A percentile compares a stretch with the other conserved stretches of the same genome.
Evolutionary conservation across 108 stramenopile genomes (phyloP).

Genomic region (Cyclotella choctawhatcheeana): DNA sequence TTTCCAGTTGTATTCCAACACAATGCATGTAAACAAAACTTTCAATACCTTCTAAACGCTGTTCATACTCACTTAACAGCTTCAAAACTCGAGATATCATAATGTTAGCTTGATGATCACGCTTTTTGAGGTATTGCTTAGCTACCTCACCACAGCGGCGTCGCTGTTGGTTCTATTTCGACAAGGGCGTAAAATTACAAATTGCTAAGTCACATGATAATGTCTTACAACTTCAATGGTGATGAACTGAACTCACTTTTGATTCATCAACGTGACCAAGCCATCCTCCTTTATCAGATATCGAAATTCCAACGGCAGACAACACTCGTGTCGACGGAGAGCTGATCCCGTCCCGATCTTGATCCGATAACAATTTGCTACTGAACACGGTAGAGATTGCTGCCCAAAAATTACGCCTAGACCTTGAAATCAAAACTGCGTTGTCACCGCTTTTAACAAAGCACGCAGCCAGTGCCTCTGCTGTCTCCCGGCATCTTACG

Average conservation of each 20-base stretch:
- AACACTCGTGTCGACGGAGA: conserved; percentile 47
- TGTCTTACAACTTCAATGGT: no score
- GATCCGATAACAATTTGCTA: conserved; percentile 33
- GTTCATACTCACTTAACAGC: conserved; percentile 66
- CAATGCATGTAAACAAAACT: conserved; percentile 89
- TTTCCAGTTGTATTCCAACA: conserved; percentile 85
- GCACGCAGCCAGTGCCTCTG: conserved; percentile 50
- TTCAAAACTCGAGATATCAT: conserved; percentile 51
- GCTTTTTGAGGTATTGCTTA: conserved; percentile 42
- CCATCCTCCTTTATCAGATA: conserved; percentile 61
- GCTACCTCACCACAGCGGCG: conserved; percentile 46
- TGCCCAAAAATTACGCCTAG: conserved; percentile 54
- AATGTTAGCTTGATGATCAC: conserved; percentile 46
- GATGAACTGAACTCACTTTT: conserved; percentile 19
- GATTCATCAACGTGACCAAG: conserved; percentile 32
- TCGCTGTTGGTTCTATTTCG: conserved; percentile 19
- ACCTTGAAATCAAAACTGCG: conserved; percentile 30
- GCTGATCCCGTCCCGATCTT: conserved; percentile 10
- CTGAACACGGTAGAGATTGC: conserved; percentile 59
- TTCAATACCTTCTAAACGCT: conserved; percentile 80
- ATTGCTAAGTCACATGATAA: no score
- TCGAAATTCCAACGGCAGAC: conserved; percentile 50
- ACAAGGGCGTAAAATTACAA: not conserved
- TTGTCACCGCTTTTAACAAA: conserved; percentile 27
- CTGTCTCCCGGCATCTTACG: conserved; percentile 64